Conservation (phyloP, 1,139 yeast genomes). For the Zygosaccharomyces pseudobailii region DNA sequence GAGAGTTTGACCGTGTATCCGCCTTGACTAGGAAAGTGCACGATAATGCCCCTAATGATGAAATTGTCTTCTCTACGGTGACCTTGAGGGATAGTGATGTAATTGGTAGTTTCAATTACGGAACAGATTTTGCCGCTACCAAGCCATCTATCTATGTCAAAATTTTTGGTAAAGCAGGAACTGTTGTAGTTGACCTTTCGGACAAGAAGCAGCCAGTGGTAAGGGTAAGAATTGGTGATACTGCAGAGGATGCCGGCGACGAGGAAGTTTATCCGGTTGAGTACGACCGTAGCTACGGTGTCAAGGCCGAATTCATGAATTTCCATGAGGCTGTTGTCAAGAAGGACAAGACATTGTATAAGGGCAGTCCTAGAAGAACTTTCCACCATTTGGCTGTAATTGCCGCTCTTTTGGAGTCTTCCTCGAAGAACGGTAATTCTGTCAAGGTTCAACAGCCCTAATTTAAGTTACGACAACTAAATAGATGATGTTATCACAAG, state of each 20-base stretch:
- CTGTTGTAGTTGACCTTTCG: slow-evolving; percentile 59
- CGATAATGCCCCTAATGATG: slow-evolving; percentile 73
- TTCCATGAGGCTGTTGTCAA: slow-evolving; percentile 64
- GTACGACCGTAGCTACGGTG: slow-evolving; percentile 52
- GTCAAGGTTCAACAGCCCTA: slow-evolving; percentile 43
- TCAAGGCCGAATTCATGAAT: slow-evolving; percentile 64
- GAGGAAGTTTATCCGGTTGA: slow-evolving; percentile 44
- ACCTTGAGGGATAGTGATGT: slow-evolving; percentile 54
- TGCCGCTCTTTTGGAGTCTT: slow-evolving; percentile 76
- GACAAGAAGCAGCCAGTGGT: slow-evolving; percentile 46
- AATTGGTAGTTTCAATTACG: slow-evolving; percentile 86
- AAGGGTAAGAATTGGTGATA: slow-evolving; percentile 43
- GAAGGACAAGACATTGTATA: slow-evolving; percentile 56
- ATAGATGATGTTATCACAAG: no score
- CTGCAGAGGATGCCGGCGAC: slow-evolving; percentile 42
- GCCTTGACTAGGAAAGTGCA: slow-evolving; percentile 75
- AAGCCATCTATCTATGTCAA: slow-evolving; percentile 61
- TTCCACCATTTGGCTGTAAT: slow-evolving; percentile 90
- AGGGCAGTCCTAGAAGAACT: slow-evolving; percentile 64
- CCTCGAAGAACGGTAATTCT: slow-evolving; percentile 53
- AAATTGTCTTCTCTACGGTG: slow-evolving; percentile 66
- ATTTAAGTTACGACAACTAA: neutral
- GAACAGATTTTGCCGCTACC: slow-evolving; percentile 84
- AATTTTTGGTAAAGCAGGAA: slow-evolving; percentile 75
- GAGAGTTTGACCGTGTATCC: slow-evolving; percentile 61